These are phyloP conservation scores for Batrachochytrium dendrobatidis DNA, from an alignment of 371 early-diverging fungal genomes.

Conservation along the genomic window DNA sequence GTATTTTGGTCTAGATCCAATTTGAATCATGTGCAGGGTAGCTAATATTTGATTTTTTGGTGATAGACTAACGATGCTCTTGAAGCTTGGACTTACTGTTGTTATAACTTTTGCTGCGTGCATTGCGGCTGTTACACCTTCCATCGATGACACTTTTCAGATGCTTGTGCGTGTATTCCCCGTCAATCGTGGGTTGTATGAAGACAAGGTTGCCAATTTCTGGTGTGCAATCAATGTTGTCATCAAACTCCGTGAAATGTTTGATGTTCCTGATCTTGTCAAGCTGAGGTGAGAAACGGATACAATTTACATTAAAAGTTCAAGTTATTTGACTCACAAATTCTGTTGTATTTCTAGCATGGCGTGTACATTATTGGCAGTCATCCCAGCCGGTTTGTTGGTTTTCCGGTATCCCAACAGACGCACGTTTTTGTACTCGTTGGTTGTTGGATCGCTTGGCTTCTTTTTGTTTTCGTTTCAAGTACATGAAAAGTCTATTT, in stretches of 20 bases:
- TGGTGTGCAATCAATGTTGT: conserved; percentile 89
- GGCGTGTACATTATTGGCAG: conserved; percentile 51
- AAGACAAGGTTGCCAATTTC: conserved; percentile 94
- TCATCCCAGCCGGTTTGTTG: conserved; percentile 46
- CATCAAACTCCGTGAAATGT: conserved; percentile 68
- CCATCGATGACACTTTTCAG: conserved; percentile 61
- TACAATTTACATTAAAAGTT: neutral
- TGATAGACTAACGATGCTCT: conserved; percentile 45
- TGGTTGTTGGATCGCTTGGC: conserved; percentile 66
- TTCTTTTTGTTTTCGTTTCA: conserved; percentile 95
- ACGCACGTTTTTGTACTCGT: conserved; percentile 47
- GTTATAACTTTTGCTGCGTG: conserved; percentile 56
- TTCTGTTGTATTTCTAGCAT: neutral
- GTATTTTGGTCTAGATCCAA: too few relatives aligned
- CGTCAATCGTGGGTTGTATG: conserved; percentile 86
- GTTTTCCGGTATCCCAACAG: conserved; percentile 11
- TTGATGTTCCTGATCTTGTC: conserved; percentile 53
- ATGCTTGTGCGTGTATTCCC: conserved; percentile 83
- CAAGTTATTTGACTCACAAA: neutral
- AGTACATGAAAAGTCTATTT: conserved; percentile 94
- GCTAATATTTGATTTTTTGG: neutral
- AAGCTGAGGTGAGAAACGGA: conserved; percentile 50
- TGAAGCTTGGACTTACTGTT: conserved; percentile 71
- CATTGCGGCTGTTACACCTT: conserved; percentile 63
- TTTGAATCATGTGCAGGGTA: too few relatives aligned